These are phyloP conservation scores for Helicostylum pulchrum DNA, from an alignment of 192 early-diverging fungal species.

Conservation along the genomic window DNA sequence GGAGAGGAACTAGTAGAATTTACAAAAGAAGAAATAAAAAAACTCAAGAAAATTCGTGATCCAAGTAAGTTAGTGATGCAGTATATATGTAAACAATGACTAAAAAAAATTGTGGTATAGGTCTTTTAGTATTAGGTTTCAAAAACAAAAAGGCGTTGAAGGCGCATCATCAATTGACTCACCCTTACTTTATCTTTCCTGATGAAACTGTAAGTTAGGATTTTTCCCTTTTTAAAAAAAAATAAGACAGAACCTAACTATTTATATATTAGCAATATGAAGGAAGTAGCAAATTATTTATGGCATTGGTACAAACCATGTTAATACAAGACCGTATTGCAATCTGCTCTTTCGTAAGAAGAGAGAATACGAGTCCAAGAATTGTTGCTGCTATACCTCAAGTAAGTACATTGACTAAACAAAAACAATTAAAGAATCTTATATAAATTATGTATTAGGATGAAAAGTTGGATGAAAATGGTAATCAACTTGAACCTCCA, in stretches of 20 bases:
- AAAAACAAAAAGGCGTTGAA: slow-evolving; percentile 47
- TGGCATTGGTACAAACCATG: slow-evolving; percentile 60
- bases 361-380: slow-evolving; percentile 46
- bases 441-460: background rate
- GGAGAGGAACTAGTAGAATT: slow-evolving; percentile 70
- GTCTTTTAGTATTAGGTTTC: slow-evolving; percentile 70
- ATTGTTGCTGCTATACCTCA: slow-evolving; percentile 71
- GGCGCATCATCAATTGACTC: slow-evolving; percentile 59
- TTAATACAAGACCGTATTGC: slow-evolving; percentile 56
- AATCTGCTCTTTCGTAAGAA: slow-evolving; percentile 62
- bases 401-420: slow-evolving; percentile 33
- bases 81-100: background rate
- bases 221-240: background rate
- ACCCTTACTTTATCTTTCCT: slow-evolving; percentile 70
- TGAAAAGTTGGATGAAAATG: slow-evolving; percentile 4
- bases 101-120: slow-evolving; percentile 31
- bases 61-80: slow-evolving; percentile 45
- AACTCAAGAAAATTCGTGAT: slow-evolving; percentile 61
- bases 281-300: slow-evolving; percentile 71
- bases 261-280: slow-evolving; percentile 43
- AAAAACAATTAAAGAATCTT: background rate
- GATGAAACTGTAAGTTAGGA: slow-evolving; percentile 60
- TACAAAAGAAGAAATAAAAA: slow-evolving; percentile 62
- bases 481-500: slow-evolving; percentile 48
- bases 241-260: background rate